A percentile compares a stretch with the other conserved stretches of the same genome.
phyloP scores from a whole-genome alignment of 2,329 filamentous ascomycete species.

The Paracorniculantispora psalliotae region DNA sequence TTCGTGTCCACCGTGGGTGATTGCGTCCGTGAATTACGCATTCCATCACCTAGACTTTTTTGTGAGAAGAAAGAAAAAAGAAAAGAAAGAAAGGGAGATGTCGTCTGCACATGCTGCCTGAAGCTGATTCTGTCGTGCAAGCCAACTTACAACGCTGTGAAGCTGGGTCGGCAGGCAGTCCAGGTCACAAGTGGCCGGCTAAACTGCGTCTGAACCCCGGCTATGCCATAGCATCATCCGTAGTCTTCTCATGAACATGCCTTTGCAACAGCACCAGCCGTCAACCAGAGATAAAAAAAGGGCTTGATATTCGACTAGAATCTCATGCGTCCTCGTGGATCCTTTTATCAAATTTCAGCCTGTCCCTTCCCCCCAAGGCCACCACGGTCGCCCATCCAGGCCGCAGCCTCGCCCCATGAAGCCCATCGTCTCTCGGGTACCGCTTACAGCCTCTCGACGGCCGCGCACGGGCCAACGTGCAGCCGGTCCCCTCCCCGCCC shows the following conservation, averaged over 20 bases:
- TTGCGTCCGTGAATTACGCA: conserved; percentile 5
- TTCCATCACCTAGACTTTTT: background rate
- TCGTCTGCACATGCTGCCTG: background rate
- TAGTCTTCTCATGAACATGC: background rate
- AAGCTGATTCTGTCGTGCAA: background rate
- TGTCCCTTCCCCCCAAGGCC: background rate
- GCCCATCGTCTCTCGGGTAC: background rate
- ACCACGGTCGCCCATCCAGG: background rate
- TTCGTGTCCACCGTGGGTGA: background rate
- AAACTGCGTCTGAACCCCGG: conserved; percentile 19
- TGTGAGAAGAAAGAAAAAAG: background rate
- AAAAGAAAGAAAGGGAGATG: background rate
- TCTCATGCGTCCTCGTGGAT: background rate
- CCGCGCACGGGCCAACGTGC: conserved; percentile 25
- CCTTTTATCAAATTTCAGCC: background rate
- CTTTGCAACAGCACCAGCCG: background rate
- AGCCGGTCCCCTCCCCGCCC: conserved; percentile 19
- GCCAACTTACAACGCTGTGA: too few relatives aligned
- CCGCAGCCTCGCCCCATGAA: background rate
- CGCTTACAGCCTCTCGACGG: background rate
- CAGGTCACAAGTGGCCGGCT: conserved; percentile 5
- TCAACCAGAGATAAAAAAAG: background rate
- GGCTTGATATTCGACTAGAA: background rate
- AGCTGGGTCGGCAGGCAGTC: too few relatives aligned
- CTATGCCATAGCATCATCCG: conserved; percentile 22